These are phyloP conservation scores for Metschnikowia shivogae DNA, from an alignment of 805 yeast species.

Conservation along the genomic window DNA sequence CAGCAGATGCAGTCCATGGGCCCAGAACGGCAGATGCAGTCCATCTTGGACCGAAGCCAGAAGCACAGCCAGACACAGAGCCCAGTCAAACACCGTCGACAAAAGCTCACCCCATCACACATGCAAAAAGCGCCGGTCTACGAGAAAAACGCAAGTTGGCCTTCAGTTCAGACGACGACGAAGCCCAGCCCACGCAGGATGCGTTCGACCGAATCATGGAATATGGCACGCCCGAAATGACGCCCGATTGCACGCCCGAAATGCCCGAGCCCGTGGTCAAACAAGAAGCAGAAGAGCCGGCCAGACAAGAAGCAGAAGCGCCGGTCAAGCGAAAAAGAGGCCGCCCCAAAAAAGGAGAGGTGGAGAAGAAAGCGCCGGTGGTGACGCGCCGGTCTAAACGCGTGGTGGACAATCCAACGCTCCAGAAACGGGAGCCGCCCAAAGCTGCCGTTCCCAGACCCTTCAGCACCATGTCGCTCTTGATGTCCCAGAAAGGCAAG, in stretches of 20 bases:
- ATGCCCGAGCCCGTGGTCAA: not conserved
- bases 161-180: conserved; percentile 17
- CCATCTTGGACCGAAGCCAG: no score
- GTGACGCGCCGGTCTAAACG: conserved; percentile 15
- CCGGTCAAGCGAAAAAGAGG: conserved; percentile 15
- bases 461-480: conserved; percentile 10
- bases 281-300: not conserved
- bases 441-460: conserved; percentile 8
- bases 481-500: conserved; percentile 5
- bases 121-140: not conserved
- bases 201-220: not conserved
- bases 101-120: not conserved
- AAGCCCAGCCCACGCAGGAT: not conserved
- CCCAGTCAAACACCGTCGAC: not conserved
- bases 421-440: conserved; percentile 7
- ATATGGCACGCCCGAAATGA: not conserved
- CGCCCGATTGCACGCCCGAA: not conserved
- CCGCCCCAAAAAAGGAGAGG: conserved; percentile 15
- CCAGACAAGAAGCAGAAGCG: not conserved
- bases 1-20: no score
- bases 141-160: conserved; percentile 8
- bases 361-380: conserved; percentile 7
- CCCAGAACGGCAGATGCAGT: no score
- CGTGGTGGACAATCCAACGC: conserved; percentile 14
- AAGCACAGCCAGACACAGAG: not conserved